These are phyloP conservation scores for Suillus decipiens DNA, from an alignment of 768 basidiomycete genomes.

Conservation along the genomic window DNA sequence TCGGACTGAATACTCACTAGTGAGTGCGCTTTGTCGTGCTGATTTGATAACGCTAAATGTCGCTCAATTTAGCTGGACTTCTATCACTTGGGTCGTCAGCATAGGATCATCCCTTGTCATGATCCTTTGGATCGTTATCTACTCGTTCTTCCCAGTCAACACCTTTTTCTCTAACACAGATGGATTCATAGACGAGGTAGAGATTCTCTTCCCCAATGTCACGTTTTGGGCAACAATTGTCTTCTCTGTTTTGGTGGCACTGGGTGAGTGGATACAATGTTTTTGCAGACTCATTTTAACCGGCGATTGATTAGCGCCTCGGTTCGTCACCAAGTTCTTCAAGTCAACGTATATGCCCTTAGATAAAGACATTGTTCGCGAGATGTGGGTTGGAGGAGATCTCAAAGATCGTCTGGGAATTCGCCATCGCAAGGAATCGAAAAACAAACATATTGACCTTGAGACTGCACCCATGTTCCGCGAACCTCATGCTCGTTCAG, in stretches of 20 bases:
- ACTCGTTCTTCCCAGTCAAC: conserved; percentile 74
- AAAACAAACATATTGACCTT: conserved; percentile 41
- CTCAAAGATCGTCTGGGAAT: conserved; percentile 82
- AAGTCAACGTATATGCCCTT: conserved; percentile 71
- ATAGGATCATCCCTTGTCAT: conserved; percentile 80
- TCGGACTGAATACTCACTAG: conserved; percentile 89
- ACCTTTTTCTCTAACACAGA: conserved; percentile 74
- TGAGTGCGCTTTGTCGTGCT: conserved; percentile 46
- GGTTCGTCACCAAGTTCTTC: conserved; percentile 77
- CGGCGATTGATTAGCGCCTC: conserved; percentile 58
- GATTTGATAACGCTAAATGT: conserved; percentile 10
- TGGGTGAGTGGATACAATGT: conserved; percentile 51
- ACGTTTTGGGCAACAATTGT: conserved; percentile 84
- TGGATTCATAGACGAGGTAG: conserved; percentile 73
- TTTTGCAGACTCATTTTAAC: conserved; percentile 11
- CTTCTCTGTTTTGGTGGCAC: conserved; percentile 65
- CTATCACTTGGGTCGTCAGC: conserved; percentile 82
- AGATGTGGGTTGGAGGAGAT: conserved; percentile 86
- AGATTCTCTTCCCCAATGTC: conserved; percentile 73
- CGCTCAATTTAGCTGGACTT: conserved; percentile 62
- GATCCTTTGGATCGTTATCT: conserved; percentile 86
- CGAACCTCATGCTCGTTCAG: conserved; percentile 61
- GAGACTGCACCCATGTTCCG: conserved; percentile 77
- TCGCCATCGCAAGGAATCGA: conserved; percentile 57
- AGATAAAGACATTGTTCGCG: conserved; percentile 90